A percentile compares a stretch with the other conserved stretches of the same genome.
These are phyloP conservation scores for Pyrus betulifolia DNA, from an alignment of 306 rosid genomes.

Conservation along the genomic window DNA sequence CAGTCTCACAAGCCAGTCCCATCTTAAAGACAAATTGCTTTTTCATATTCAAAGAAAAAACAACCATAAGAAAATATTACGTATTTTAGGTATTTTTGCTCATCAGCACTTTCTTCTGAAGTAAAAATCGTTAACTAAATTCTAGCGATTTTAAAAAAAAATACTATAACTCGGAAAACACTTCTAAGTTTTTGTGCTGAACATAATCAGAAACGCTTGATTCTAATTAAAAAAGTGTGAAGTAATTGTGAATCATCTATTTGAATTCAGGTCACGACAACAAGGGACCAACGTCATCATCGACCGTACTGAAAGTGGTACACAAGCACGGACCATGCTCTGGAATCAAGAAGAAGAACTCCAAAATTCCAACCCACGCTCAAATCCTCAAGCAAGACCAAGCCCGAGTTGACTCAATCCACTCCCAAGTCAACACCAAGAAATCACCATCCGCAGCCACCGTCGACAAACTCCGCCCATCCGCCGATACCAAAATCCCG, in stretches of 20 bases:
- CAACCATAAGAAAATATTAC: too few species aligned
- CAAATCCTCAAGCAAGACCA: slow-evolving; percentile 17
- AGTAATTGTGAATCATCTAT: not conserved
- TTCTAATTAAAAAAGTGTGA: not conserved
- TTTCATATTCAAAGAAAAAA: not conserved
- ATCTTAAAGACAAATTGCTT: not conserved
- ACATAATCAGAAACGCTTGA: not conserved
- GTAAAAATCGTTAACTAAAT: too few species aligned
- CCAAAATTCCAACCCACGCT: not conserved
- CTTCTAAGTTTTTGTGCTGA: too few species aligned
- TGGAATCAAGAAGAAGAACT: not conserved
- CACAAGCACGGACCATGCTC: slow-evolving; percentile 36
- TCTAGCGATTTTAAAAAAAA: too few species aligned
- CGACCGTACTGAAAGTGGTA: slow-evolving; percentile 8
- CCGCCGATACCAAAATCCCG: slow-evolving; percentile 26
- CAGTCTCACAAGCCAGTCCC: too few species aligned
- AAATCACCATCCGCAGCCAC: not conserved
- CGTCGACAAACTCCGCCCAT: not conserved
- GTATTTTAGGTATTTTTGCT: too few species aligned
- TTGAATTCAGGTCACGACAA: not conserved
- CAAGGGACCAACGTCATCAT: not conserved
- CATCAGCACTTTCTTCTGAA: too few species aligned
- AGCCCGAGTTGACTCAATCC: slow-evolving; percentile 18
- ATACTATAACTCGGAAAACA: too few species aligned
- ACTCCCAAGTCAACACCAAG: not conserved